phyloP scores from a whole-genome alignment of 331 rosid species.

The Malus hybrid region DNA sequence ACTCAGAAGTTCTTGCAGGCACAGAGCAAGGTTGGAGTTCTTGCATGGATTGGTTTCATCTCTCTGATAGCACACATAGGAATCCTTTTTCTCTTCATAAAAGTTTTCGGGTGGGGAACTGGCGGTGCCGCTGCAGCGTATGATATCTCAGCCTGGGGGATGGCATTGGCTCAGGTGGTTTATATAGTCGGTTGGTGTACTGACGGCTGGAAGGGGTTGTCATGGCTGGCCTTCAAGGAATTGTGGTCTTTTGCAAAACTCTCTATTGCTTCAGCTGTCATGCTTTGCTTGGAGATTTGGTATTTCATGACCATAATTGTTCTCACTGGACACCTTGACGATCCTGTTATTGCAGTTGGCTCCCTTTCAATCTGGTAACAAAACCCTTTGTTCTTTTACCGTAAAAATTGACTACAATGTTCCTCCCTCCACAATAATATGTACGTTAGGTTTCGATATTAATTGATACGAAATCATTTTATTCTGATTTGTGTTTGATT shows the following conservation, averaged over 20 bases:
- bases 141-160: constrained; percentile 58
- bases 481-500: background rate
- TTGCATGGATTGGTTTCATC: constrained; percentile 79
- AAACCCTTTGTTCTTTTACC: background rate
- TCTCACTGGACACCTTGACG: constrained; percentile 81
- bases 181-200: constrained; percentile 70
- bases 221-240: constrained; percentile 73
- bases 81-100: constrained; percentile 39
- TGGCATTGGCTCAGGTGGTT: constrained; percentile 54
- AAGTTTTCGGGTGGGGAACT: constrained; percentile 57
- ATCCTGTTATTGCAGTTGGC: constrained; percentile 78
- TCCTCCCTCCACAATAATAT: background rate
- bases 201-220: constrained; percentile 78
- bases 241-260: constrained; percentile 66
- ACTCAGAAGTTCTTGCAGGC: constrained; percentile 88
- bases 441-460: background rate
- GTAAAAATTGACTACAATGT: background rate
- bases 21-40: constrained; percentile 62
- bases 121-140: constrained; percentile 74
- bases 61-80: constrained; percentile 32
- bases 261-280: constrained; percentile 77
- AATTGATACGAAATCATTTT: background rate
- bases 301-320: constrained; percentile 87
- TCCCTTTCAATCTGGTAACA: constrained; percentile 82
- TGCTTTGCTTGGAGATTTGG: constrained; percentile 89